Evolutionary conservation across 768 basidiomycete genomes (phyloP), one percentile per base, ranked within the genome.

Genomic region (Lentinus brumalis): DNA sequence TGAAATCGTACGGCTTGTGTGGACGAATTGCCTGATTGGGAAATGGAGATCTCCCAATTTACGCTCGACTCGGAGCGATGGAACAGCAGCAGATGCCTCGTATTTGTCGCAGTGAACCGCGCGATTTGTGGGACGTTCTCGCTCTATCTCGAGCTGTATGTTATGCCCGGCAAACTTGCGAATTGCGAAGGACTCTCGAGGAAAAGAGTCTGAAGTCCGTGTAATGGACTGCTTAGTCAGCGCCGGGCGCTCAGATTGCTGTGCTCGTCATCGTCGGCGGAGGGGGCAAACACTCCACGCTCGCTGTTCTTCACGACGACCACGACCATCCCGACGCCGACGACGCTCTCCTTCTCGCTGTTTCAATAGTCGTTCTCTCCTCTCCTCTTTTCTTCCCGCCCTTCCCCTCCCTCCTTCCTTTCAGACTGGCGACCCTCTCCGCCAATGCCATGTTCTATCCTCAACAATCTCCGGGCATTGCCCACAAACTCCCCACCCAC

Each of bases 401-500:
- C 44, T 29, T 10, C 50, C 18, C 42, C 47, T 47, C 52, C 57
- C 42, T 40, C 30, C 53, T 41, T 45, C 39, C 38, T 49, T 41
- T 50, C 56, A 69, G 62, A 47, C 61, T 65, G 65, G 65, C 66
- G 53, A 62, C 62, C 50, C 66, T 64, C 58, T 50, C 64, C 64
- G 67, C 66, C 64, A 74, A 81, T 81, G 81, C 80, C 63, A 92
- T 92, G 89, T 92, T 90, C 79, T 92, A 89, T 76, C 81, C 89
- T 70, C 89, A 91, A 72, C 89, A 90, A 75, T 91, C 91, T 66
- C 90, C 91, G 71, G 88, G 85, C 71, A 86, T 92, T 71, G 78
- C 82, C 65, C 89, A 89, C 79, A 91, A 91, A 72, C 81, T 91
- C 66, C 77, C 88, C 66, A 83, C 79, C 62, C 88, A 88, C 70